phyloP scores from a whole-genome alignment of 2,329 filamentous ascomycete species.

The Talaromyces sp. region DNA sequence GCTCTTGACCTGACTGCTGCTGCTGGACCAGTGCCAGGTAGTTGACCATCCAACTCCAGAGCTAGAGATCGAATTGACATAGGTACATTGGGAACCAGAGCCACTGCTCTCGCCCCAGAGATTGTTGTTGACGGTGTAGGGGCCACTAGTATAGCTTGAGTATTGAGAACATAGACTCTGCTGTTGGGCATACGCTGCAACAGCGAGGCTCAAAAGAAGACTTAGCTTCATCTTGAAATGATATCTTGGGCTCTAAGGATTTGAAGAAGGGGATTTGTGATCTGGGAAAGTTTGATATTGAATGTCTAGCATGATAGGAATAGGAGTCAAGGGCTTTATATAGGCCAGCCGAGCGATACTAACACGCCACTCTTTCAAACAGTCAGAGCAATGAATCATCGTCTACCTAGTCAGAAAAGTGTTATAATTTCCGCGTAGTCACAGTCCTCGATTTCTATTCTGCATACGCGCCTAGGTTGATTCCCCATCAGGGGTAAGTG shows the following conservation, averaged over 20 bases:
- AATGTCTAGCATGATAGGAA: neutral
- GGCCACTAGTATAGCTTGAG: conserved; percentile 26
- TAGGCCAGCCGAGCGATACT: neutral
- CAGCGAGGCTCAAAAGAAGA: conserved; percentile 1
- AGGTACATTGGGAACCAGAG: conserved; percentile 37
- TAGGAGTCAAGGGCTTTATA: neutral
- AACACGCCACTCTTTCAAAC: neutral
- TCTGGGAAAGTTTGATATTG: neutral
- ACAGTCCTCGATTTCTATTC: neutral
- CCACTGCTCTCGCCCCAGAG: conserved; percentile 40
- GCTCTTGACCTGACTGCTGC: conserved; percentile 36
- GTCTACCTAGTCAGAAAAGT: neutral
- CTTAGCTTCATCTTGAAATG: neutral
- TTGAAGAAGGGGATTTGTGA: neutral
- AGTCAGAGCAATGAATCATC: neutral
- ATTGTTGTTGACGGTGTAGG: conserved; percentile 47
- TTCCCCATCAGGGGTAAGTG: neutral
- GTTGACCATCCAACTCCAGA: conserved; percentile 36
- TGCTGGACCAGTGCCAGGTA: conserved; percentile 39
- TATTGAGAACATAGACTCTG: conserved; percentile 30
- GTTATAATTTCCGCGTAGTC: neutral
- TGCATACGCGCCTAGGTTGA: neutral
- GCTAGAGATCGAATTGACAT: conserved; percentile 27
- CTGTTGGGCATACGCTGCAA: neutral
- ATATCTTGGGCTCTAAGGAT: neutral